Evolutionary conservation across 1,139 yeast genomes (phyloP).

Genomic region (Spathaspora sp.): DNA sequence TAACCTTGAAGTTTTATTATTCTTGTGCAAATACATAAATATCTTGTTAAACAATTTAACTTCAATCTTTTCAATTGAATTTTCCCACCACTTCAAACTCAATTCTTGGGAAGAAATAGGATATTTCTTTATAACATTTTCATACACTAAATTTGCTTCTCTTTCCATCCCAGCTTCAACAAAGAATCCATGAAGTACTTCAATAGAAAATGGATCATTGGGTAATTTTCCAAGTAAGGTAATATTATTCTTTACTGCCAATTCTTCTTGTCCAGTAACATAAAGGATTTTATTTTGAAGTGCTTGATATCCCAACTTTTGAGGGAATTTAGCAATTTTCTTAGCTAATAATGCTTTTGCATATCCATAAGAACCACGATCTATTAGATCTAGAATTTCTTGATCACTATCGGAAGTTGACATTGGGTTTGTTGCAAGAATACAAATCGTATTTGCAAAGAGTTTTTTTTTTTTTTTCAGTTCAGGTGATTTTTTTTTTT

Average conservation of each 20-base stretch:
- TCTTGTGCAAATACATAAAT: conserved; percentile 40
- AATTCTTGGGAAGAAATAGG: conserved; percentile 42
- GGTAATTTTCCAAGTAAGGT: conserved; percentile 49
- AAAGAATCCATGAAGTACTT: conserved; percentile 44
- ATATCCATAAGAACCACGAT: conserved; percentile 50
- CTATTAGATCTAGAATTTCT: conserved; percentile 44
- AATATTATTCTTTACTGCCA: conserved; percentile 43
- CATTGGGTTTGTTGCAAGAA: conserved; percentile 6
- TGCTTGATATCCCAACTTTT: conserved; percentile 53
- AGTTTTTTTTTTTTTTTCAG: background rate
- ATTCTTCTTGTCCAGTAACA: conserved; percentile 41
- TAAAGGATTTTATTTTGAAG: conserved; percentile 45
- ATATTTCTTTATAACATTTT: conserved; percentile 54
- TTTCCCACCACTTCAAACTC: conserved; percentile 49
- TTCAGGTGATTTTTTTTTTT: background rate
- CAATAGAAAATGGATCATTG: conserved; percentile 53
- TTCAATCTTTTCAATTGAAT: conserved; percentile 37
- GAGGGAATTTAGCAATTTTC: conserved; percentile 56
- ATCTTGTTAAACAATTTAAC: conserved; percentile 46
- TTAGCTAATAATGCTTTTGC: conserved; percentile 53
- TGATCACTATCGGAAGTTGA: conserved; percentile 12
- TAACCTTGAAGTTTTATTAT: conserved; percentile 25
- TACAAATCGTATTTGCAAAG: background rate
- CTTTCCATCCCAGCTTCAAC: conserved; percentile 29
- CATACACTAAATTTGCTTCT: conserved; percentile 49